These are phyloP conservation scores for Suillus bovinus DNA, from an alignment of 768 basidiomycete species.

Conservation along the genomic window DNA sequence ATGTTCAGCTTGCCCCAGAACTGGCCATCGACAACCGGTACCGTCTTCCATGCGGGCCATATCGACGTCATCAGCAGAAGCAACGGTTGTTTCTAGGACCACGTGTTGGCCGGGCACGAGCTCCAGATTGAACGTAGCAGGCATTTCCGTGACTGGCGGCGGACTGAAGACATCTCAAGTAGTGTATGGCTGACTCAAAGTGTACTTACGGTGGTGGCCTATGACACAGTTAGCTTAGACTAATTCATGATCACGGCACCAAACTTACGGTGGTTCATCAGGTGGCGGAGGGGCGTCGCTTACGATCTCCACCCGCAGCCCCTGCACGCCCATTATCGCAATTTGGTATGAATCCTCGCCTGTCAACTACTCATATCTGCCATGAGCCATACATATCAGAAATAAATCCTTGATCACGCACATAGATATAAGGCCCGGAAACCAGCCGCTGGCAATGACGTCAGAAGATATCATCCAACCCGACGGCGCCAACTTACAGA, in stretches of 20 bases:
- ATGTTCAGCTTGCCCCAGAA: slow-evolving; percentile 91
- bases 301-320: slow-evolving; percentile 83
- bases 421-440: slow-evolving; percentile 83
- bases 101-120: slow-evolving; percentile 77
- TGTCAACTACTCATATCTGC: slow-evolving; percentile 53
- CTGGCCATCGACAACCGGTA: slow-evolving; percentile 76
- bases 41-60: slow-evolving; percentile 94
- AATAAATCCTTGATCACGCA: slow-evolving; percentile 37
- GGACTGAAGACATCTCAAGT: slow-evolving; percentile 36
- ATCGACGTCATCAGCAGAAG: slow-evolving; percentile 79
- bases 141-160: slow-evolving; percentile 84
- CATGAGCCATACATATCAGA: slow-evolving; percentile 22
- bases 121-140: slow-evolving; percentile 81
- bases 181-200: slow-evolving; percentile 16
- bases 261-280: slow-evolving; percentile 77
- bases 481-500: slow-evolving; percentile 52
- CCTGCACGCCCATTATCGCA: slow-evolving; percentile 80
- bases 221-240: slow-evolving; percentile 16
- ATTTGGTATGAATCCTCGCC: slow-evolving; percentile 89
- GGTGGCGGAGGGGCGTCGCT: slow-evolving; percentile 84
- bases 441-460: slow-evolving; percentile 61
- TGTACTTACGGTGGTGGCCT: slow-evolving; percentile 52
- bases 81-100: slow-evolving; percentile 75
- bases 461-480: slow-evolving; percentile 21
- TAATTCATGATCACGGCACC: background rate